A percentile compares a stretch with the other conserved stretches of the same genome.
phyloP scores from a whole-genome alignment of 2,329 filamentous ascomycete species.

The Cadophora sp. region DNA sequence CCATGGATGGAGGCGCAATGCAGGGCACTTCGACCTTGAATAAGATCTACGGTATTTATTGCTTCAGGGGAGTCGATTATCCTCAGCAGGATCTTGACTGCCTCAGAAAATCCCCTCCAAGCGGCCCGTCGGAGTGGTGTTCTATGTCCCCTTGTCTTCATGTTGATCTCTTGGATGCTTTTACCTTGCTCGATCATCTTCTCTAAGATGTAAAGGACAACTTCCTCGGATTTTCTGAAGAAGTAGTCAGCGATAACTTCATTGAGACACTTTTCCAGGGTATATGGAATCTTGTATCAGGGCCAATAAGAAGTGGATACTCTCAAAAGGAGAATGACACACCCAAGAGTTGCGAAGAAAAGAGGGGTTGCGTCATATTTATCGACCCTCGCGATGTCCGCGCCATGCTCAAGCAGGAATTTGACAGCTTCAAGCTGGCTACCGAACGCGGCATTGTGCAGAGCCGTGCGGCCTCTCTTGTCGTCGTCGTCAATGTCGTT shows the following conservation, averaged over 20 bases:
- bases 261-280: background rate
- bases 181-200: slow-evolving; percentile 8
- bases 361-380: background rate
- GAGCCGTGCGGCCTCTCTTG: background rate
- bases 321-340: too few species aligned
- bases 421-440: slow-evolving; percentile 6
- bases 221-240: background rate
- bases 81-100: background rate
- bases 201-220: background rate
- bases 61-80: background rate
- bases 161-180: background rate
- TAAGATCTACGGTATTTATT: background rate
- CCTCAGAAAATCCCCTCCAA: background rate
- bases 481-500: slow-evolving; percentile 13
- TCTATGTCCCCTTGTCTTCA: background rate
- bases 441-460: background rate
- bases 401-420: slow-evolving; percentile 5
- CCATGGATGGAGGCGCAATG: slow-evolving; percentile 5
- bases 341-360: slow-evolving; percentile 3
- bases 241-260: background rate
- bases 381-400: background rate
- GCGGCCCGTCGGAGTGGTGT: slow-evolving; percentile 6
- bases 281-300: too few species aligned
- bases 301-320: too few species aligned
- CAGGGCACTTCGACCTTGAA: slow-evolving; percentile 1